Base-by-base conservation (phyloP, 305 asterid genomes). In the Ilex paraguariensis region DNA sequence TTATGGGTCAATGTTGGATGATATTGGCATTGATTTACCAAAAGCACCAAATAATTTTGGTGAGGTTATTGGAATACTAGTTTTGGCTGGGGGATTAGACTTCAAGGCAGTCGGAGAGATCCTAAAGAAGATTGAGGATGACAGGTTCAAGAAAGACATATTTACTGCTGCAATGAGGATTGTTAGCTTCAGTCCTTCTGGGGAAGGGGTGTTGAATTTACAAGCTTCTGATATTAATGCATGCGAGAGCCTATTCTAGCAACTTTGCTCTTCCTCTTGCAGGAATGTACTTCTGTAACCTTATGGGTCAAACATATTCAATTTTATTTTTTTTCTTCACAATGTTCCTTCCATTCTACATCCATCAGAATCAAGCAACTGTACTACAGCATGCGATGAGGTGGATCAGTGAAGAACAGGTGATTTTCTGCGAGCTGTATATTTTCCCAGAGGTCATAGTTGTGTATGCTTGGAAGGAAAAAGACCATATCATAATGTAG, bases 1-100 rank as follows among this genome's bases (percentile, higher is more conserved):
- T 31, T 91, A 76, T 57, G 90, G 96, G 2, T 72, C 73, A 3
- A 31, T 71, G 40, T 71, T 88, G 69, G 95, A 88, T 8, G 98
- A 91, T 72, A 88, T 91, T 9, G 94, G 86, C 48, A 88, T 88
- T 30, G 98, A 91, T 70, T 57, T 91, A 56, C 98, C 98, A 5
- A 88, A 81, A 74, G 96, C 96, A 8, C 98, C 98, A 5, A 61
- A 73, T 11, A 70, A 73, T 72, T 88, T 83, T 12, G 96, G 98
- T 5, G 91, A 80, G 86, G 82, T 91, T 31, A 45, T 81, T 17
- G 88, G 87, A 13, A 77, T 59, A 21, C 64, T 88, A 21, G 68
- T 83, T 36, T 64, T 88, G 69, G 73, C 81, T 0, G 81, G 88
- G 36, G 74, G 55, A 10, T 49, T 87, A 67, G 83, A 87, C 78